Percentiles rank a stretch among this genome's conserved stretches.
phyloP scores from a whole-genome alignment of 1,139 yeast genomes.

The Ogataea hybrid region DNA sequence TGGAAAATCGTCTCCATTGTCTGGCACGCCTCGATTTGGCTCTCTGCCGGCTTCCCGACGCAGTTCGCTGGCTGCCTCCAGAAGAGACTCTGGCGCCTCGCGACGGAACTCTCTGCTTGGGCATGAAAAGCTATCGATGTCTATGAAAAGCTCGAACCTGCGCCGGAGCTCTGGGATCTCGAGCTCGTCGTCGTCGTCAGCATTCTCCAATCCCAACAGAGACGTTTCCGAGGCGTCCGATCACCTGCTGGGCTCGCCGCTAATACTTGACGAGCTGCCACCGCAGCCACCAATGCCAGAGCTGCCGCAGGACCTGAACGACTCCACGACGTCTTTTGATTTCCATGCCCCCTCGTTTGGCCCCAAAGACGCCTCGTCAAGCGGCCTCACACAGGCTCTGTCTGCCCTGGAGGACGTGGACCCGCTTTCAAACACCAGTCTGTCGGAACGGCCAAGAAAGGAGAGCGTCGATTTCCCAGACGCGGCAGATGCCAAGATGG shows the following conservation, averaged over 20 bases:
- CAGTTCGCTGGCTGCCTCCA: not conserved
- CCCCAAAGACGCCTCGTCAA: not conserved
- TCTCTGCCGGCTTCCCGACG: slow-evolving; percentile 11
- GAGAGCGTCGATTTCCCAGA: slow-evolving; percentile 12
- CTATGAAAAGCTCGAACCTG: slow-evolving; percentile 20
- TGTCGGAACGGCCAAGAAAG: slow-evolving; percentile 3
- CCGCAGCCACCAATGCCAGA: slow-evolving; percentile 53
- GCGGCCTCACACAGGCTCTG: slow-evolving; percentile 2
- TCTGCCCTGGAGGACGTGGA: slow-evolving; percentile 3
- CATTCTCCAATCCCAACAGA: not conserved
- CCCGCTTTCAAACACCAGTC: slow-evolving; percentile 1
- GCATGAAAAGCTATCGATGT: slow-evolving; percentile 1
- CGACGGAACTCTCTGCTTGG: slow-evolving; percentile 5
- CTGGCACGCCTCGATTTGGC: slow-evolving; percentile 11
- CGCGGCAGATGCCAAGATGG: slow-evolving; percentile 14
- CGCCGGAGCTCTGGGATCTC: slow-evolving; percentile 23
- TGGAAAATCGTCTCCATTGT: slow-evolving; percentile 8
- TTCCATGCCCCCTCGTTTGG: not conserved
- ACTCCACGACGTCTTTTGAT: not conserved
- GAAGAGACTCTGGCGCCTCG: slow-evolving; percentile 1
- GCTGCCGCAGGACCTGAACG: not conserved
- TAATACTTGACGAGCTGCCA: slow-evolving; percentile 44
- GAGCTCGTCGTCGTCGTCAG: slow-evolving; percentile 20
- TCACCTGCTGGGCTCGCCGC: not conserved
- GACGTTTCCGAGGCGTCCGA: not conserved